Evolutionary conservation across 257 asterid species (phyloP).

Genomic region (Solanum tacnaense): DNA sequence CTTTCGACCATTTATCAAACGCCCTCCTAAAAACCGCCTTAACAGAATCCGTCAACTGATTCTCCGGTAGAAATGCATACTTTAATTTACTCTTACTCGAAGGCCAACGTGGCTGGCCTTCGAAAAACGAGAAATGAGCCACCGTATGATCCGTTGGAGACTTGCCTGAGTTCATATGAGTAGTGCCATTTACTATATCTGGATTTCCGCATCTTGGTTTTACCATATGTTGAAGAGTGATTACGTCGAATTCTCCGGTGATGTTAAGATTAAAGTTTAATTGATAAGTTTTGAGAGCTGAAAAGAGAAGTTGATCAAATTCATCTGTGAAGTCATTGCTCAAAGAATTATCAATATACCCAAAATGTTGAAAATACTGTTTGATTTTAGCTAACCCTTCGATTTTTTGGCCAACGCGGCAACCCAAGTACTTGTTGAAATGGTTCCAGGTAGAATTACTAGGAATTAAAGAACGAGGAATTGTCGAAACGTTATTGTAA

Average conservation of each 20-base stretch:
- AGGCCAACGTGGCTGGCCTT: conserved; percentile 66
- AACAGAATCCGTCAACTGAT: conserved; percentile 19
- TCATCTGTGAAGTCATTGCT: conserved; percentile 45
- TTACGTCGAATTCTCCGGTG: conserved; percentile 49
- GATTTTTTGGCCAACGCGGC: too few species aligned
- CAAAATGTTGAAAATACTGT: conserved; percentile 56
- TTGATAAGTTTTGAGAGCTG: conserved; percentile 58
- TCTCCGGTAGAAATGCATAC: conserved; percentile 51
- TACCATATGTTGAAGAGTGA: conserved; percentile 37
- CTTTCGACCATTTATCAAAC: conserved; percentile 74
- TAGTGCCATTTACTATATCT: conserved; percentile 54
- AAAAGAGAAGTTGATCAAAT: conserved; percentile 44
- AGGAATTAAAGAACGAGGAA: conserved; percentile 35
- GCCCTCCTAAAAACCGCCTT: conserved; percentile 39
- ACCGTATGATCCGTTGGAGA: conserved; percentile 26
- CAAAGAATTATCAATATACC: conserved; percentile 36
- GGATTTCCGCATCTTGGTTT: conserved; percentile 74
- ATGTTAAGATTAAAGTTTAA: conserved; percentile 55
- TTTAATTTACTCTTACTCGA: conserved; percentile 19
- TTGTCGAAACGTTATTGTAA: background rate
- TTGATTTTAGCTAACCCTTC: conserved; percentile 45
- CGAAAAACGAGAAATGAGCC: conserved; percentile 56
- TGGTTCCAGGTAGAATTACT: background rate
- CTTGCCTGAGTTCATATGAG: conserved; percentile 38
- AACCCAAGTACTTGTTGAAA: conserved; percentile 33